Base-by-base conservation (phyloP, 805 yeast species). In the Candida tibetensis region DNA sequence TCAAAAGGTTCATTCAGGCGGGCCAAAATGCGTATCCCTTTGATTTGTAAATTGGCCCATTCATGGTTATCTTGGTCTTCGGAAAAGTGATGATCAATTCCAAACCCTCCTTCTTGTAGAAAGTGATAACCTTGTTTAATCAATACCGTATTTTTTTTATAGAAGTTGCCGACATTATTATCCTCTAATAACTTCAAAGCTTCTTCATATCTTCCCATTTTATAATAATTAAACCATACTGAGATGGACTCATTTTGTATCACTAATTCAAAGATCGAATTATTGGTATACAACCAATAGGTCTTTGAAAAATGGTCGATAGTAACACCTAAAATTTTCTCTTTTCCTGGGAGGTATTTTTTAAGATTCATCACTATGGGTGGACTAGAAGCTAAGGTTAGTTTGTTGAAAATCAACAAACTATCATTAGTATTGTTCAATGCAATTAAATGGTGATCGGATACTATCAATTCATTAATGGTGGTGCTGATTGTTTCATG, bases 221-320 rank as follows among this genome's bases (percentile, higher is more conserved):
- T 57, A 40, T 52, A 64, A 45, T 58, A 64, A 28, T 63, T 52
- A 39, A 40, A 75, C 96, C 97, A 87, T 2, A 90, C 80, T 17
- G 84, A 84, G 4, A 73, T 65, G 4, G 80, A 69, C 57, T 91
- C 97, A 51, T 83, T 74, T 25, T 72, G 72, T 9, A 86, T 66
- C 7, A 82, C 71, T 5, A 93, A 60, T 55, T 93, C 99, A 53
- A 74, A 85, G 7, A 93, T 77, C 34, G 69, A 70, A 4, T 62
- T 53, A 9, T 64, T 58, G 0, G 93, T 77, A 49, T 68, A 86
- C 3, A 85, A 59, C 99, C 99, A 93, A 49, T 68, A 85, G 0
- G 98, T 85, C 1, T 68, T 28, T 2, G 51, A 44, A 2, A 30
- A 30, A 23, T 50, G 39, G 39, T 68, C 74, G 4, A 61, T 57